Evolutionary conservation across 768 basidiomycete genomes (phyloP), one percentile per base, ranked within the genome.

Genomic region (Thelephora ganbajun): DNA sequence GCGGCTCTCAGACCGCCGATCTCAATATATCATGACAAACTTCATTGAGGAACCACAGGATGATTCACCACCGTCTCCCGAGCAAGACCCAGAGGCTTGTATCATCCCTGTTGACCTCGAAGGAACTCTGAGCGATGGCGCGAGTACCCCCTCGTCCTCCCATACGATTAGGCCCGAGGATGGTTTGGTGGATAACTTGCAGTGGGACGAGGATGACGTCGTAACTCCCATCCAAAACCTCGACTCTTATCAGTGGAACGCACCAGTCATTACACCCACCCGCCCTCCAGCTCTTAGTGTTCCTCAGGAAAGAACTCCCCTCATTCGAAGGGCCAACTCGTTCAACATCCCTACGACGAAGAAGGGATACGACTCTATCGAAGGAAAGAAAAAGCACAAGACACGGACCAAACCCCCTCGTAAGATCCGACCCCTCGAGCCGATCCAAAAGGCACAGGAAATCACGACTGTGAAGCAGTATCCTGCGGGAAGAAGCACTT

Each of bases 1-100:
- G 47, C 23, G 51, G 44, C 11, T 49, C 50, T 16, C 53, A 86
- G 83, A 85, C 59, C 77, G 76, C 47, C 74, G 83, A 26, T 67
- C 80, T 6, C 82, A 84, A 57, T 80, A 74, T 56, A 70, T 83
- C 11, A 67, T 76, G 35, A 77, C 76, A 18, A 75, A 74, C 45
- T 76, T 78, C 6, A 70, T 80, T 20, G 71, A 71, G n/a, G 66
- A 71, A 11, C 64, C 73, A 3, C 65, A 69, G 5, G 71, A 75
- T 48, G 57, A 63, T 6, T 63, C 61, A 14, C 66, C 66, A 46
- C 59, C 63, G 16, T 65, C 63, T 6, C 59, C 65, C 26, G 68
- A 73, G 43, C 67, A 71, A 33, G 65, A 66, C 33, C 66, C 68
- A 33, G 59, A 51, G 23, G 19, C 16, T 22, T 55, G 22, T 48